Evolutionary conservation across 768 basidiomycete species (phyloP).

Genomic region (Vishniacozyma victoriae): DNA sequence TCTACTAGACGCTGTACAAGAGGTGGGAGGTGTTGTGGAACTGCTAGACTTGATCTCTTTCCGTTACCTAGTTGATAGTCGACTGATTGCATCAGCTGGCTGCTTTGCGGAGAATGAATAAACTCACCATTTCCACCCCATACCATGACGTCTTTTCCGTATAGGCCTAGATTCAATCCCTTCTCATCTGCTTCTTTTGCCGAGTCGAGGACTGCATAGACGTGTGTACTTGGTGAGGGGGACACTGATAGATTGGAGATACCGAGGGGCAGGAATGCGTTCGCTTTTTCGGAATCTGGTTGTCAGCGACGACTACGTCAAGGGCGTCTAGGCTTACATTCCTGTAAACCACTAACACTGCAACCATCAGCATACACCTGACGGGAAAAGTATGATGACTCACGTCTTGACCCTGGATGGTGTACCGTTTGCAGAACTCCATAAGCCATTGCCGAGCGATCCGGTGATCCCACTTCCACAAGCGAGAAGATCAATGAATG

Average conservation of each 20-base stretch:
- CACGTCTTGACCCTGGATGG: constrained; percentile 66
- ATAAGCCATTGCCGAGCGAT: constrained; percentile 51
- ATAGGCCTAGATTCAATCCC: constrained; percentile 36
- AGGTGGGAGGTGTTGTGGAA: constrained; percentile 49
- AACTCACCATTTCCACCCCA: constrained; percentile 45
- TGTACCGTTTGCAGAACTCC: constrained; percentile 63
- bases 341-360: constrained; percentile 68
- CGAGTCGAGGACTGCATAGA: constrained; percentile 68
- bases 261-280: constrained; percentile 59
- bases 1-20: constrained; percentile 22
- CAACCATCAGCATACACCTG: background rate
- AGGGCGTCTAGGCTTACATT: constrained; percentile 58
- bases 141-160: constrained; percentile 47
- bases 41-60: constrained; percentile 47
- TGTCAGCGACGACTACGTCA: background rate
- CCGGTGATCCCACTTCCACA: constrained; percentile 82
- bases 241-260: constrained; percentile 60
- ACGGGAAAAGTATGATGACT: constrained; percentile 3
- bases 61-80: constrained; percentile 49
- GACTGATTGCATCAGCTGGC: constrained; percentile 9
- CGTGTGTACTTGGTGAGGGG: constrained; percentile 58
- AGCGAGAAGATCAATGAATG: constrained; percentile 58
- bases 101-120: background rate
- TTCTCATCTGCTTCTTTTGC: constrained; percentile 48
- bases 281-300: constrained; percentile 61